phyloP scores from a whole-genome alignment of 306 rosid species.

The Adenanthera pavonina region DNA sequence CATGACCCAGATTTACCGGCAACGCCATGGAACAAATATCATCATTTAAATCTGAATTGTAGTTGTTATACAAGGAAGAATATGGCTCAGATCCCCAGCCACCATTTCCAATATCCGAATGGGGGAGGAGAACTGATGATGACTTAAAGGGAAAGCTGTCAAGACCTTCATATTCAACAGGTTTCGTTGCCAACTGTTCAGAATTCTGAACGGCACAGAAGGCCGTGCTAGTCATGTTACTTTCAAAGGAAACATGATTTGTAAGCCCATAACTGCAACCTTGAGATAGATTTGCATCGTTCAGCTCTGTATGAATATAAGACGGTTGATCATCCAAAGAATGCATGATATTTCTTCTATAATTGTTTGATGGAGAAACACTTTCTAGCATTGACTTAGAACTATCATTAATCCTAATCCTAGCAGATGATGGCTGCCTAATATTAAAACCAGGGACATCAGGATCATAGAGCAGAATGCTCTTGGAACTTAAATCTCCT shows the following conservation, averaged over 20 bases:
- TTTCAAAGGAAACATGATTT: slow-evolving; percentile 28
- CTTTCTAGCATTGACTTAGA: slow-evolving; percentile 28
- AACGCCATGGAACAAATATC: slow-evolving; percentile 32
- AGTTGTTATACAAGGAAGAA: slow-evolving; percentile 29
- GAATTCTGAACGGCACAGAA: slow-evolving; percentile 32
- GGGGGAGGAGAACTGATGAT: slow-evolving; percentile 34
- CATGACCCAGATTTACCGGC: slow-evolving; percentile 41
- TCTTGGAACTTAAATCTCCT: slow-evolving; percentile 38
- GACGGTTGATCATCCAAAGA: slow-evolving; percentile 42
- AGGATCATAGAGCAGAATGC: slow-evolving; percentile 32
- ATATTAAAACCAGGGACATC: slow-evolving; percentile 38
- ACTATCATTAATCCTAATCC: slow-evolving; percentile 34
- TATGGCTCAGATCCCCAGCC: slow-evolving; percentile 36
- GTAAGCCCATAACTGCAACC: slow-evolving; percentile 31
- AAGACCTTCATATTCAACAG: slow-evolving; percentile 30
- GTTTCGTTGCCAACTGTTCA: slow-evolving; percentile 39
- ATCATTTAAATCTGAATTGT: slow-evolving; percentile 39
- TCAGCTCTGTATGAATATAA: slow-evolving; percentile 28
- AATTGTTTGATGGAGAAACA: slow-evolving; percentile 40
- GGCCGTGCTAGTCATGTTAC: slow-evolving; percentile 32
- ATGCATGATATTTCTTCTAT: slow-evolving; percentile 24
- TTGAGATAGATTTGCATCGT: slow-evolving; percentile 33
- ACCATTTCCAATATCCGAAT: slow-evolving; percentile 39
- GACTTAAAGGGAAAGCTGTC: slow-evolving; percentile 27
- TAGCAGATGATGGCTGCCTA: slow-evolving; percentile 12